Evolutionary conservation across 2,329 filamentous ascomycete genomes (phyloP), one percentile per base, ranked within the genome.

Genomic region (Aspergillus floridensis): DNA sequence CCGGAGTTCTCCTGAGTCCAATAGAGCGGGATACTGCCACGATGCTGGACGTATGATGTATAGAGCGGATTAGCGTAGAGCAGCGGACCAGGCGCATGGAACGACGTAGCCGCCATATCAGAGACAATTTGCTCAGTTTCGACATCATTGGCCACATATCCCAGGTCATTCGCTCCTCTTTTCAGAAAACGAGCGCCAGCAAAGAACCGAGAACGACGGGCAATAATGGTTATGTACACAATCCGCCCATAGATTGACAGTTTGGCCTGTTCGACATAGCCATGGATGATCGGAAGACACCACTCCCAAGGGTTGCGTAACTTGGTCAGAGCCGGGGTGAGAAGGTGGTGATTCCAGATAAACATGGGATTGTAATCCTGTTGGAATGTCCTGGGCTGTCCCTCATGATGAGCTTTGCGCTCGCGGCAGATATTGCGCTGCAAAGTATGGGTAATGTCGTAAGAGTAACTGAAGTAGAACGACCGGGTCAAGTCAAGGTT

Each of bases 401-500:
- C 91, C 61, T 87, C 81, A 31, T 86, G 83, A 53, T 96, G 77
- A 2, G 88, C 86, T 52, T 85, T 82, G 44, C 95, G 85, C 75
- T 97, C 92, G 32, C 87, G 84, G 21, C 88, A 88, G 61, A 99
- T 92, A 69, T 99, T 99, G 70, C 93, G 87, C 74, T 99, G 95
- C 50, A 99, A 80, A 1, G 92, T 96, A 56, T 88, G 86, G 0
- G 95, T 99, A 66, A 98, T 90, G 72, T 99, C 92, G 77, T 99
- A 99, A 0, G 93, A 96, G 73, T 97, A 97, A 78, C 93, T 97
- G 79, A 97, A 99, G 76, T 99, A 99, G 74, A 99, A 99, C 0
- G 91, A 96, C 58, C 90, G 85, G 0, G 90, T 92, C 61, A 99
- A 79, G 73, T 99, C 95, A 32, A 99, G 82, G 66, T 96, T 96